Evolutionary conservation across 805 yeast genomes (phyloP).

Genomic region (Hanseniaspora pseudoguilliermondii): DNA sequence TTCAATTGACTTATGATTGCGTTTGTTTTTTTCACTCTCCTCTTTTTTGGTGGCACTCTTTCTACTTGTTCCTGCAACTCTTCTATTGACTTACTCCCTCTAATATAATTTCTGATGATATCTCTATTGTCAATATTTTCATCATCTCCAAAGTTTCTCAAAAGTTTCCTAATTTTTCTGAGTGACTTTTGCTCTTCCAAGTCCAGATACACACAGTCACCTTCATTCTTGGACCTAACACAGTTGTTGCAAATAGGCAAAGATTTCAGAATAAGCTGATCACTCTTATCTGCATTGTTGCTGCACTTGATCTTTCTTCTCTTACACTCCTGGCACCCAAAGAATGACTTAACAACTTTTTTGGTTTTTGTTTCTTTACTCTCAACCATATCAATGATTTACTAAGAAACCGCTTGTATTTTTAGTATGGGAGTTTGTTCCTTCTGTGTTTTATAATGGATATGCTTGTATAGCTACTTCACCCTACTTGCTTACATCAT

Average conservation of each 20-base stretch:
- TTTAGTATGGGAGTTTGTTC: too few species aligned
- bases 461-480: too few species aligned
- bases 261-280: not conserved
- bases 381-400: not conserved
- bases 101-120: not conserved
- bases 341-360: slow-evolving; percentile 9
- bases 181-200: slow-evolving; percentile 5
- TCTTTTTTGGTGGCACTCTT: not conserved
- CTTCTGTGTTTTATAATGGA: too few species aligned
- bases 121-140: not conserved
- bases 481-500: too few species aligned
- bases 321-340: slow-evolving; percentile 16
- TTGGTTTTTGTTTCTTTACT: too few species aligned
- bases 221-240: not conserved
- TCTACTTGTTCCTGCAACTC: not conserved
- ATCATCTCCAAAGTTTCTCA: not conserved
- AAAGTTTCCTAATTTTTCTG: slow-evolving; percentile 7
- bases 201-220: slow-evolving; percentile 5
- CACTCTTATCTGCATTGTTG: slow-evolving; percentile 4
- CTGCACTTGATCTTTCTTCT: slow-evolving; percentile 17
- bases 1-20: not conserved
- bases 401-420: too few species aligned
- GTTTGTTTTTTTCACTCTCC: not conserved
- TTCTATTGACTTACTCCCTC: not conserved
- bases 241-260: not conserved